Conservation (phyloP, 306 rosid species). For the Lathyrus aphaca region DNA sequence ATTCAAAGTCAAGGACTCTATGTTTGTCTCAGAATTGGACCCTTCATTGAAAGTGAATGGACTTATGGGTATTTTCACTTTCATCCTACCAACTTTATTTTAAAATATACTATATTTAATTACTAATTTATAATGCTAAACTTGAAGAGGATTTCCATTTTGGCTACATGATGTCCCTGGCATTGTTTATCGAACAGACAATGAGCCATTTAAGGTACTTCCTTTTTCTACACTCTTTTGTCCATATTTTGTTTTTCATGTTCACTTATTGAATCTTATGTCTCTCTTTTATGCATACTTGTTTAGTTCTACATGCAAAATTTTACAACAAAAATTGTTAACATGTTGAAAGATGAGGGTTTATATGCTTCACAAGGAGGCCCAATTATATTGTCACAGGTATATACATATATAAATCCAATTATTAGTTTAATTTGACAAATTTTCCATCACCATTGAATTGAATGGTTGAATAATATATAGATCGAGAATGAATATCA, state of each 20-base stretch:
- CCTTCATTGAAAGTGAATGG: constrained; percentile 93
- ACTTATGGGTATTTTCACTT: constrained; percentile 56
- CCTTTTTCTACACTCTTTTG: background rate
- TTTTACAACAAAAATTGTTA: constrained; percentile 69
- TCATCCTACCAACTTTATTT: background rate
- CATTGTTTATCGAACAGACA: constrained; percentile 70
- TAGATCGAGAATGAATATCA: constrained; percentile 80
- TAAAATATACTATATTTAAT: background rate
- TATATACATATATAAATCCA: background rate
- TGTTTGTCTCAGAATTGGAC: constrained; percentile 85
- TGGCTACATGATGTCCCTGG: constrained; percentile 84
- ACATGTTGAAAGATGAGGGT: constrained; percentile 67
- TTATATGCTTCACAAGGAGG: constrained; percentile 86
- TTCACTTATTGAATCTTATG: background rate
- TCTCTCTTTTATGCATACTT: background rate
- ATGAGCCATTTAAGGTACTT: constrained; percentile 79
- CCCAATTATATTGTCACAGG: constrained; percentile 75
- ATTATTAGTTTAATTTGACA: background rate
- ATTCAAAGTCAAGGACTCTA: constrained; percentile 73
- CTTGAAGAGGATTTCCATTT: constrained; percentile 77
- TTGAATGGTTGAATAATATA: constrained; percentile 5
- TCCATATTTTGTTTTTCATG: background rate
- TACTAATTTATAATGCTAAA: constrained; percentile 1
- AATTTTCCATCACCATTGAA: background rate
- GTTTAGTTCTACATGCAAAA: constrained; percentile 73